Percentiles rank a stretch among this genome's conserved stretches.
Evolutionary conservation across 169 alveolate genomes (phyloP).

Genomic region (Eimeria acervulina): DNA sequence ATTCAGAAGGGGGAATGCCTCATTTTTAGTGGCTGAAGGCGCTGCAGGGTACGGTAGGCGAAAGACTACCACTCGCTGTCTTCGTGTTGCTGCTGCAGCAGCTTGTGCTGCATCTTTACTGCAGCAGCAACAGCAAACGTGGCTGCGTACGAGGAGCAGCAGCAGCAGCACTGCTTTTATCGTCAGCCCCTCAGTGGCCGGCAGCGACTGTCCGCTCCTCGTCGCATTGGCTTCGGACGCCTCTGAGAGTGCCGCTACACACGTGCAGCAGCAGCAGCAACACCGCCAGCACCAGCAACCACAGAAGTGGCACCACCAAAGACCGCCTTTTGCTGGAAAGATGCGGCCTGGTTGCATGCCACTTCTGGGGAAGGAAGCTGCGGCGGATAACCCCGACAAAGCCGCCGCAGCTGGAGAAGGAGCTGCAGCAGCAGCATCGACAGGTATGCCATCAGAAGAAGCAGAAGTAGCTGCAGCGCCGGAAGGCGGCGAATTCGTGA

Average conservation of each 20-base stretch:
- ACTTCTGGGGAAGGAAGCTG: background rate
- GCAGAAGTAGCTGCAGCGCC: background rate
- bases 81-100: constrained; percentile 59
- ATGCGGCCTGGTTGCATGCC: constrained; percentile 21
- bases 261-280: constrained; percentile 32
- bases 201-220: background rate
- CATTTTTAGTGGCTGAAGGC: background rate
- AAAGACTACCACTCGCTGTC: background rate
- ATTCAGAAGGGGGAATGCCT: background rate
- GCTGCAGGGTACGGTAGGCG: background rate
- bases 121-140: constrained; percentile 63
- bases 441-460: constrained; percentile 1
- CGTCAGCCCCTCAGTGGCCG: background rate
- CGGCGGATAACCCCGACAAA: background rate
- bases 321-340: background rate
- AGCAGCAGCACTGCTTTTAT: constrained; percentile 29
- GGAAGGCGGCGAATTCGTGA: constrained; percentile 4
- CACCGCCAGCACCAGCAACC: background rate
- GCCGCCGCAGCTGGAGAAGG: background rate
- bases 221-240: background rate
- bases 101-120: constrained; percentile 52
- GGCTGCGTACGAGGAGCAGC: background rate
- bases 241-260: background rate
- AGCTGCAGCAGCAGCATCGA: constrained; percentile 22
- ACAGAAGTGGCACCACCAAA: background rate